Base-by-base conservation (phyloP, 2,329 filamentous ascomycete genomes). In the Trichoderma asperellum region DNA sequence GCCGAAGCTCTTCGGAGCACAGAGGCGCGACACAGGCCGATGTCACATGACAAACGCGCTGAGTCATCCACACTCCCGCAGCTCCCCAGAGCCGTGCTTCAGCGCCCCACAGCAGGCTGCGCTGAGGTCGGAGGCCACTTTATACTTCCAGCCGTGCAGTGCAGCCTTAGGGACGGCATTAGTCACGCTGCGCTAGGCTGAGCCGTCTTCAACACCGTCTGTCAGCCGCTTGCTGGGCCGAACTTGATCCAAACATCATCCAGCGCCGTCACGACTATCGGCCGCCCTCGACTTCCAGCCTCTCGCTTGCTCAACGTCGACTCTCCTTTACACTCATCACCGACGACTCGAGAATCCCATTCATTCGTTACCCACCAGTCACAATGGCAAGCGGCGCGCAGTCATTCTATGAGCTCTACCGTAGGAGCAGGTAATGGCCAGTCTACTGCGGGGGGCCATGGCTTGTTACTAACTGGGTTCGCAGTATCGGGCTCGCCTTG, bases 401-500 rank as follows among this genome's bases (percentile, higher is more conserved):
- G 79, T 86, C 86, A 40, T 90, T 87, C 85, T 99, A 98, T 82
- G 96, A 99, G 88, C 90, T 99, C 78, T 99, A 99, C 82, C 93
- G 96, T 77, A 91, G 94, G 84, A 97, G 94, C 89, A 98, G 95
- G 96, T 98, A 62, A 62, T 52, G 29, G 24, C 43, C 65, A 52
- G 27, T 55, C 24, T 35, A 93, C 55, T 59, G 40, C 49, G 37
- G 21, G 24, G 16, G n/a, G 29, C 32, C 40, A 12, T 29, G 24
- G 47, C 34, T 27, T 29, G 37, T 63, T 35, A 24, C 69, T 70
- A 65, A 64, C 47, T 47, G 52, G 58, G 67, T 73, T 72, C 68
- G 70, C 80, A 99, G 96, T 82, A 93, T 99, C 83, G 96, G 96
- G 75, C 87, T 93, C 77, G 91, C 95, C 69, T 87, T 99, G 76